Percentiles rank a stretch among this genome's conserved stretches.
Conservation (phyloP, 768 basidiomycete genomes). For the Cyathus striatus region DNA sequence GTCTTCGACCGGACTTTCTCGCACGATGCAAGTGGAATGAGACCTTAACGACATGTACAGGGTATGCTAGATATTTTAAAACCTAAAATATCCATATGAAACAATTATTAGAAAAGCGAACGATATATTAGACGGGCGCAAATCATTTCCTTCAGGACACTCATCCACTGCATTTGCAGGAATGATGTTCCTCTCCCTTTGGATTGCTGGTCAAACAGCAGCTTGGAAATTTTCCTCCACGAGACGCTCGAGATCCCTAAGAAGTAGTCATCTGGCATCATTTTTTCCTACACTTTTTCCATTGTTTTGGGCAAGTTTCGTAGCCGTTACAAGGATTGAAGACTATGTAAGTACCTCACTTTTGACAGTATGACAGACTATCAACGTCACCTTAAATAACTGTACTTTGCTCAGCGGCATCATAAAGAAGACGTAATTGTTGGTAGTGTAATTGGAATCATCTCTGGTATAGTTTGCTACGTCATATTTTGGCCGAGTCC, state of each 20-base stretch:
- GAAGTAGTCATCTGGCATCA: slow-evolving; percentile 41
- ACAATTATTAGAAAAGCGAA: slow-evolving; percentile 24
- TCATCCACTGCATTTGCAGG: slow-evolving; percentile 63
- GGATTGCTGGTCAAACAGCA: slow-evolving; percentile 59
- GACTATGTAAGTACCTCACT: slow-evolving; percentile 49
- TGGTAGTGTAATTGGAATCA: slow-evolving; percentile 52
- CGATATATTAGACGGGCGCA: slow-evolving; percentile 41
- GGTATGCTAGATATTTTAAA: slow-evolving; percentile 35
- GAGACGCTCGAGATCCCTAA: slow-evolving; percentile 25
- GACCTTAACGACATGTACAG: slow-evolving; percentile 42
- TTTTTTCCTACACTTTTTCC: slow-evolving; percentile 48
- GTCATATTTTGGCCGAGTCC: slow-evolving; percentile 65
- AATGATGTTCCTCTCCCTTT: slow-evolving; percentile 59
- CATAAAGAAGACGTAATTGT: slow-evolving; percentile 68
- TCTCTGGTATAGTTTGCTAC: slow-evolving; percentile 45
- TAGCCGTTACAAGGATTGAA: slow-evolving; percentile 57
- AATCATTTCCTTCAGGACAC: slow-evolving; percentile 69
- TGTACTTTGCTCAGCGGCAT: slow-evolving; percentile 44
- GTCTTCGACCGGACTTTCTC: slow-evolving; percentile 65
- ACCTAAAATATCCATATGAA: too few species aligned
- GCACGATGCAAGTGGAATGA: slow-evolving; percentile 59
- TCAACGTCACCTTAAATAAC: not conserved
- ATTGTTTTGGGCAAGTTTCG: slow-evolving; percentile 51
- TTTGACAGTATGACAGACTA: not conserved
- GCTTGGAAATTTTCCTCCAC: slow-evolving; percentile 47